Conservation (phyloP, 2,329 filamentous ascomycete genomes). For the Phyllosticta citriasiana region DNA sequence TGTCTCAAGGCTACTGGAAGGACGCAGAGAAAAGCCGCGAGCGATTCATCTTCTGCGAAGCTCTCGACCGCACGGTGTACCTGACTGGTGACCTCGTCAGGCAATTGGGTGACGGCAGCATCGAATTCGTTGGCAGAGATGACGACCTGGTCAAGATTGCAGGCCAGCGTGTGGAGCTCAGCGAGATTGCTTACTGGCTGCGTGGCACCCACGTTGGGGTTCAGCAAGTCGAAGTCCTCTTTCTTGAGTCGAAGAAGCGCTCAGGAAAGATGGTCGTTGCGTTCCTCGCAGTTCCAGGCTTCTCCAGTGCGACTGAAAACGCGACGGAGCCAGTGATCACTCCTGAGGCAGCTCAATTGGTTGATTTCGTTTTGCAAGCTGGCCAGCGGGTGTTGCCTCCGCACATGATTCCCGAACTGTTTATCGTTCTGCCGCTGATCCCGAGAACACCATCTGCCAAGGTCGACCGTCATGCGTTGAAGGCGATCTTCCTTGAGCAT, state of each 20-base stretch:
- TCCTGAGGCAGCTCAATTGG: constrained; percentile 5
- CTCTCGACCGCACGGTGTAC: constrained; percentile 8
- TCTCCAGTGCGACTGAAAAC: not conserved
- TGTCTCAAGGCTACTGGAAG: constrained; percentile 26
- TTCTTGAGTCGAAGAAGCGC: constrained; percentile 4
- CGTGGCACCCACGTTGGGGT: constrained; percentile 1
- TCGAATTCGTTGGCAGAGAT: constrained; percentile 13
- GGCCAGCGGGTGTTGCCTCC: constrained; percentile 4
- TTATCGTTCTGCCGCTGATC: constrained; percentile 7
- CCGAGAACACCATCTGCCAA: constrained; percentile 16
- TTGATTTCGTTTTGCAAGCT: not conserved
- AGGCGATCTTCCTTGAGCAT: constrained; percentile 12
- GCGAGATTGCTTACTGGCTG: constrained; percentile 12
- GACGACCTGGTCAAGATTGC: constrained; percentile 13
- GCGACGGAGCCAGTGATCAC: constrained; percentile 11
- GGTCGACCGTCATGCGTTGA: constrained; percentile 16
- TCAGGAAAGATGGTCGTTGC: constrained; percentile 20
- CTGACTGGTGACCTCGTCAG: constrained; percentile 13
- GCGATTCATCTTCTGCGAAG: constrained; percentile 22
- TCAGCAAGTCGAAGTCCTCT: constrained; percentile 5
- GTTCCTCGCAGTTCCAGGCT: constrained; percentile 21
- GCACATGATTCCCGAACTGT: constrained; percentile 12
- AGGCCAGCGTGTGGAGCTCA: constrained; percentile 12
- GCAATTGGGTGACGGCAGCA: constrained; percentile 10
- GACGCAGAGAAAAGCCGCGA: constrained; percentile 20